Evolutionary conservation across 139 green algal genomes (phyloP), one percentile per base, ranked within the genome.

Genomic region (Micromonas pusilla): DNA sequence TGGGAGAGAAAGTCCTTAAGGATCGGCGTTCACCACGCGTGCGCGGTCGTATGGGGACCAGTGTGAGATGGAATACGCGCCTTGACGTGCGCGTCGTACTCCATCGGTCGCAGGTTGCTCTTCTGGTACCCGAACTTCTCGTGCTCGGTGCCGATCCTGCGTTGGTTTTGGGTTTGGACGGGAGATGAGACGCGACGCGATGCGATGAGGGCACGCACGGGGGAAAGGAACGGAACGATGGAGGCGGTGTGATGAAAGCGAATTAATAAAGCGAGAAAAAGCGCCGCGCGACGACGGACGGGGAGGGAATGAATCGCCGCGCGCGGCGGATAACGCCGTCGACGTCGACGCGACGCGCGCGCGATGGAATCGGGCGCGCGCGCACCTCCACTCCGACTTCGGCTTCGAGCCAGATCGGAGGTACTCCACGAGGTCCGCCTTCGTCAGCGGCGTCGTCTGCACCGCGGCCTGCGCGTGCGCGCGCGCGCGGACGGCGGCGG

Each of bases 141-240:
- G 80, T 99, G 95, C 86, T 99, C 95, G 2, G 95, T 99, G 32
- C 95, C 95, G 75, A 99, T 97, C 65, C 95, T 96, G 84, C 63
- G 23, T 77, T 3, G 4, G 31, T 23, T 33, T 77, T 72, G 5
- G 30, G 53, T 25, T 33, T 34, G 21, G n/a, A 60, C 5, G 21
- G 37, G 37, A 32, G 36, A 32, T 64, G 26, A 34, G 28, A 85
- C 9, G 20, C 3, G 32, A 20, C 25, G 84, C 38, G 36, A 68
- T 45, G 9, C 20, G 13, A 80, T 19, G 16, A n/a, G 23, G 16
- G 9, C 6, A 60, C 9, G 34, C 26, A 13, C 60, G 33, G 25
- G 28, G 62, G 66, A 79, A 1, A 79, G n/a, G 1, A 33, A 37
- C 21, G 38, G 81, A 23, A 64, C 4, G n/a, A 30, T 34, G 5